Evolutionary conservation across 1,284 basidiomycete species (phyloP).

Genomic region (Blastosporella zonata): DNA sequence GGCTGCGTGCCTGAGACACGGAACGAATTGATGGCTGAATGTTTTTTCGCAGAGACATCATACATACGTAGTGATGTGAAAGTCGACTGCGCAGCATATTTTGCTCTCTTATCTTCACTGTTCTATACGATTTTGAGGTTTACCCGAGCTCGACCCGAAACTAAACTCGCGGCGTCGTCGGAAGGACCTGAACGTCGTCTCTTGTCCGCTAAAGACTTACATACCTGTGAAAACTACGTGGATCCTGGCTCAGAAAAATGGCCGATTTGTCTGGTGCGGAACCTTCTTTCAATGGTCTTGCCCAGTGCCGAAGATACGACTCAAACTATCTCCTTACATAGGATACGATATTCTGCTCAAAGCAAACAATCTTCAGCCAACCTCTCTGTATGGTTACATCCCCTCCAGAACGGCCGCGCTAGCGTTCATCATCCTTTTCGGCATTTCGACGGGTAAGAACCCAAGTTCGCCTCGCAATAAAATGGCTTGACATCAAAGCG

Average conservation of each 20-base stretch:
- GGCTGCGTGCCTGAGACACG: no score
- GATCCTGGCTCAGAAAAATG: background rate
- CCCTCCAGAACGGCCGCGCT: slow-evolving; percentile 36
- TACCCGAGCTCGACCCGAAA: no score
- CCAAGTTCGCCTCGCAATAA: background rate
- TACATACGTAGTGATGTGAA: no score
- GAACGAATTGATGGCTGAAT: no score
- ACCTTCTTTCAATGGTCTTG: background rate
- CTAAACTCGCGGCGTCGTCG: no score
- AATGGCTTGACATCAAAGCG: background rate
- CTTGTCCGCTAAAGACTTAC: no score
- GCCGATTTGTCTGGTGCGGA: background rate
- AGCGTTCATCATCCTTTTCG: slow-evolving; percentile 39
- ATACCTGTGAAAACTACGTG: background rate
- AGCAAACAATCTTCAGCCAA: background rate
- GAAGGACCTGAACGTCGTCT: no score
- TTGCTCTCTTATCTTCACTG: no score
- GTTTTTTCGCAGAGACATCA: no score
- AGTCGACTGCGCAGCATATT: no score
- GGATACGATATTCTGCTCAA: background rate
- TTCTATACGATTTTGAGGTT: no score
- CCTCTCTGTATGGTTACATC: slow-evolving; percentile 36
- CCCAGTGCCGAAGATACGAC: no score
- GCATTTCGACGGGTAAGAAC: slow-evolving; percentile 35
- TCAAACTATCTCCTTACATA: background rate